Evolutionary conservation across 2,329 filamentous ascomycete genomes (phyloP).

Genomic region (Pyrenophora graminea): DNA sequence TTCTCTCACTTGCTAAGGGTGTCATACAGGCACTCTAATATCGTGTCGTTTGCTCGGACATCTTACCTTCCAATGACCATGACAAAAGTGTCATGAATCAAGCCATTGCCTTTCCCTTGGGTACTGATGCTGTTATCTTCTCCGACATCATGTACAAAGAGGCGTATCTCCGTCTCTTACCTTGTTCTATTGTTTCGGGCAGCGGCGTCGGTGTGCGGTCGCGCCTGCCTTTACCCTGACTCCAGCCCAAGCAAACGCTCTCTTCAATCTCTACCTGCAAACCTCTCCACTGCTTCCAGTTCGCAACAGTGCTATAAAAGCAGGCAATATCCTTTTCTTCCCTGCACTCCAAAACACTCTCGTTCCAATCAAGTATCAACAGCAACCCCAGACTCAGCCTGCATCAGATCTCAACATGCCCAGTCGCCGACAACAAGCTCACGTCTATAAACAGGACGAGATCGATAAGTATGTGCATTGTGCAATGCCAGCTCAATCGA

Average conservation of each 20-base stretch:
- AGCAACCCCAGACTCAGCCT: neutral
- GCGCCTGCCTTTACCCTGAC: constrained; percentile 11
- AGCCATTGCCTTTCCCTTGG: too few species aligned
- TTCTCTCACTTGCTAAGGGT: too few species aligned
- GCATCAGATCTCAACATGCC: constrained; percentile 3
- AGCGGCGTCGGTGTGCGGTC: neutral
- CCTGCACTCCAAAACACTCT: neutral
- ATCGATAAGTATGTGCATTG: constrained; percentile 12
- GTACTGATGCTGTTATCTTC: too few species aligned
- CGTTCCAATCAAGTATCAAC: neutral
- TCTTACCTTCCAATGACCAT: too few species aligned
- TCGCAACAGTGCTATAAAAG: too few species aligned
- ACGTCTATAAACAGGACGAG: constrained; percentile 18
- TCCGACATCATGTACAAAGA: too few species aligned
- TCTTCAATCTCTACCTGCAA: neutral
- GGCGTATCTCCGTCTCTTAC: neutral
- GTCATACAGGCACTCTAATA: too few species aligned
- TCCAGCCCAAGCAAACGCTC: constrained; percentile 4
- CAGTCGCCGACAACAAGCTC: constrained; percentile 1
- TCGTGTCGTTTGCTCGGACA: neutral
- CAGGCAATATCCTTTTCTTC: neutral
- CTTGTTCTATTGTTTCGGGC: neutral
- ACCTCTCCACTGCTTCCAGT: neutral
- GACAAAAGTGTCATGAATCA: too few species aligned
- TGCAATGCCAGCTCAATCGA: neutral